A percentile compares a stretch with the other conserved stretches of the same genome.
Evolutionary conservation across 495 filamentous ascomycete genomes (phyloP).

Genomic region (Cairneyella variabilis): DNA sequence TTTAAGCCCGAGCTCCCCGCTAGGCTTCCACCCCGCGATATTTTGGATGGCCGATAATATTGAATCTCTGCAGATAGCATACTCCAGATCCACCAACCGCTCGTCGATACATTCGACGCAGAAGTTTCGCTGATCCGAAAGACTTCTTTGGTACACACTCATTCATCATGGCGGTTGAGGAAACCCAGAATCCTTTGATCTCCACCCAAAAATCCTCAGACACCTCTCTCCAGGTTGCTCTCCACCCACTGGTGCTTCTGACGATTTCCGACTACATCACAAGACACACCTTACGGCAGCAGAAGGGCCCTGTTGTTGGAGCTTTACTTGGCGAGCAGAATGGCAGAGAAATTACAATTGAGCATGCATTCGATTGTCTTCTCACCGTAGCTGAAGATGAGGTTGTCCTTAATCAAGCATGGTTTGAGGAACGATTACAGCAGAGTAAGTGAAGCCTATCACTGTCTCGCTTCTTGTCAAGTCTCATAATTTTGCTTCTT

Average conservation of each 20-base stretch:
- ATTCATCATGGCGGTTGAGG: conserved; percentile 18
- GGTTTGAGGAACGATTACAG: conserved; percentile 77
- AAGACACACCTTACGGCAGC: conserved; percentile 73
- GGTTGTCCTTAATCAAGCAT: conserved; percentile 55
- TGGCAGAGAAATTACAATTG: conserved; percentile 85
- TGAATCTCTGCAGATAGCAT: no score
- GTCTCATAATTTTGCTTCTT: neutral
- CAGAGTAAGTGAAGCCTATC: conserved; percentile 63
- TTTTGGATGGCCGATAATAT: neutral
- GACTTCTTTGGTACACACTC: no score
- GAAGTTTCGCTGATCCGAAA: no score
- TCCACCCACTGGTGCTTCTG: conserved; percentile 93
- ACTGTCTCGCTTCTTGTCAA: neutral
- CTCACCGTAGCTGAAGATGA: conserved; percentile 45
- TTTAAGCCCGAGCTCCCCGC: conserved; percentile 1
- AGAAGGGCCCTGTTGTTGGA: conserved; percentile 74
- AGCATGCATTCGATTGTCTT: conserved; percentile 85
- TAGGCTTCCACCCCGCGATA: conserved; percentile 1
- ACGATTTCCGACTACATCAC: conserved; percentile 97
- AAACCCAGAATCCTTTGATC: conserved; percentile 32
- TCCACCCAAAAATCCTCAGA: conserved; percentile 59
- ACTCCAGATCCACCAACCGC: no score
- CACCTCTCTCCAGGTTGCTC: conserved; percentile 74
- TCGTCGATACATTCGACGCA: no score
- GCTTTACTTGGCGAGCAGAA: conserved; percentile 86